Base-by-base conservation (phyloP, 495 filamentous ascomycete genomes). In the Penicillium dipodomyicola region DNA sequence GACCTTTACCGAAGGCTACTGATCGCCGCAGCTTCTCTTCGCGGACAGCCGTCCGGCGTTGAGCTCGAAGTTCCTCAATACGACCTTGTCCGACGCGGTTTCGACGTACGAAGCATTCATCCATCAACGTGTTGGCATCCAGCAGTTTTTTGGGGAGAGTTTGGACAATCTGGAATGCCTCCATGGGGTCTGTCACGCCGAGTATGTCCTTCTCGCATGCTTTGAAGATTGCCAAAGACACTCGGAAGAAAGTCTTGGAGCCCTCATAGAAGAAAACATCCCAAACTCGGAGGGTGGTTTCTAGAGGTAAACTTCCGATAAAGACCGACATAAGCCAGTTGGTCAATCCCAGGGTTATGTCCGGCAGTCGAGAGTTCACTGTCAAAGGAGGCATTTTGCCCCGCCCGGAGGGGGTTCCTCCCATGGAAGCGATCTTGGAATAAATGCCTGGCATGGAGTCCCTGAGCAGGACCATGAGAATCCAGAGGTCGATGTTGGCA, bases 281-380 rank as follows among this genome's bases (percentile, higher is more conserved):
- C 94, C 94, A 98, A 6, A 98, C 91, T 19, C 94, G 87, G 14
- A 97, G 77, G 1, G 89, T 90, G 39, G 88, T 87, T 68, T 98
- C 94, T 60, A 95, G 89, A 17, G 94, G 94, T 27, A 98, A 71
- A 1, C 87, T 96, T 35, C 92, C 91, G 68, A 97, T 93, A 71
- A 94, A 97, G 43, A 92, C 86, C 15, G 87, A 91, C 94, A 98
- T 98, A 70, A 98, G 95, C 94, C 94, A 98, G n/a, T 91, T 87
- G 2, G 92, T 96, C 64, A 92, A 87, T 57, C 92, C 93, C 2
- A 98, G 81, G 9, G 91, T 92, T 62, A 98, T 92, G 11, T 94
- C 90, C 0, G 94, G 94, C 8, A 96, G 76, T 3, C 88, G 84
- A 20, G 82, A 79, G 58, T 74, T 75, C 33, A 80, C 77, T 20